Conservation (phyloP, 345 rosid species). For the Geranium rotundifolium region DNA sequence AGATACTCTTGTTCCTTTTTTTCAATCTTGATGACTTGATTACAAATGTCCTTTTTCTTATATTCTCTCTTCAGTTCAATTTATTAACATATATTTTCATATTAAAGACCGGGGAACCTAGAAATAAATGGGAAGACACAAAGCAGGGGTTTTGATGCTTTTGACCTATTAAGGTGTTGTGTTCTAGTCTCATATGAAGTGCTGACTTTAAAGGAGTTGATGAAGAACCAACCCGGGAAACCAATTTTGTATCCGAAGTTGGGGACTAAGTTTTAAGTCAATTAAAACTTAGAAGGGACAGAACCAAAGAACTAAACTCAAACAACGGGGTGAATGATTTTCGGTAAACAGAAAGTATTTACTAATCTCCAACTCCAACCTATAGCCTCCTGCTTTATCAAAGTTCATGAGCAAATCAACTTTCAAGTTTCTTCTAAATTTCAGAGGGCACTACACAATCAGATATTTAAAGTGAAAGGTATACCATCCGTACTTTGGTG, state of each 20-base stretch:
- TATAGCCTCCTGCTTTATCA: neutral
- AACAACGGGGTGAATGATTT: neutral
- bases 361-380: too few relatives aligned
- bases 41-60: neutral
- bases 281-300: too few relatives aligned
- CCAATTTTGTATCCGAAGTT: neutral
- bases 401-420: too few relatives aligned
- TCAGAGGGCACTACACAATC: neutral
- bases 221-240: neutral
- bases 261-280: too few relatives aligned
- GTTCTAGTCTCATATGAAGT: too few relatives aligned
- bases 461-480: neutral
- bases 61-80: neutral
- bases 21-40: too few relatives aligned
- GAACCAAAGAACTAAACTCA: neutral
- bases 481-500: too few relatives aligned
- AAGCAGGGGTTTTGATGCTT: neutral
- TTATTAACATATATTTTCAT: neutral
- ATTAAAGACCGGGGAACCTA: neutral
- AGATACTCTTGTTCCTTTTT: too few relatives aligned
- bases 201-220: too few relatives aligned
- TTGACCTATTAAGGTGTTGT: neutral
- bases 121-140: neutral
- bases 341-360: neutral
- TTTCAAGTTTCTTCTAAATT: neutral